Percentiles rank a stretch among this genome's conserved stretches.
phyloP scores from a whole-genome alignment of 2,329 filamentous ascomycete species.

The Diaporthe longicolla region DNA sequence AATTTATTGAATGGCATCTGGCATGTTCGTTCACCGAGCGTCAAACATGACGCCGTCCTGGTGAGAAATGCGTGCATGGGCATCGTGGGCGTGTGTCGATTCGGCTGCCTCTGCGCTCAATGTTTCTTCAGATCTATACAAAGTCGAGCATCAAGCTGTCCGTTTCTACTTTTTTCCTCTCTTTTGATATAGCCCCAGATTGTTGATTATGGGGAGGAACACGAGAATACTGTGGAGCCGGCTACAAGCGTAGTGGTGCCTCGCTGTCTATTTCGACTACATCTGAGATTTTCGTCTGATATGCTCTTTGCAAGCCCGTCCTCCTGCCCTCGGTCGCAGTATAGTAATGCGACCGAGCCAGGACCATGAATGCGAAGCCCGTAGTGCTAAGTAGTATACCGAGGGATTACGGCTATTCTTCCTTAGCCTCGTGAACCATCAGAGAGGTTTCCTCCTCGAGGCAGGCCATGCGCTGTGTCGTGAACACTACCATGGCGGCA shows the following conservation, averaged over 20 bases:
- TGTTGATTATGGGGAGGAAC: neutral
- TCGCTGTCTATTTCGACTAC: neutral
- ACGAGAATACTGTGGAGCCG: neutral
- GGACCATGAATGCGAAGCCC: neutral
- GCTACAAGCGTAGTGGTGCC: neutral
- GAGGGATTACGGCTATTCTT: neutral
- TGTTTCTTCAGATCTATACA: too few relatives aligned
- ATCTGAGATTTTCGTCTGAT: conserved; percentile 3
- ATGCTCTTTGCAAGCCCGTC: neutral
- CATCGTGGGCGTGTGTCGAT: too few relatives aligned
- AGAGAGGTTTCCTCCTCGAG: neutral
- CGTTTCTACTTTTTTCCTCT: neutral
- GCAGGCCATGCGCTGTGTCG: neutral
- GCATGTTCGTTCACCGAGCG: neutral
- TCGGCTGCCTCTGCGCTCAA: neutral
- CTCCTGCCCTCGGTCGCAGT: neutral
- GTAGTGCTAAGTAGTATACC: neutral
- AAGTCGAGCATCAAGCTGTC: neutral
- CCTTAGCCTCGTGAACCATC: neutral
- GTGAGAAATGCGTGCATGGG: neutral
- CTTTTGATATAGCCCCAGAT: too few relatives aligned
- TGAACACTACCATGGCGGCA: neutral
- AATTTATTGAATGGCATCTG: neutral
- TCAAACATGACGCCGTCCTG: neutral
- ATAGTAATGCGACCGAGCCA: neutral